phyloP scores from a whole-genome alignment of 2,329 filamentous ascomycete species.

The Neobulgaria alba region DNA sequence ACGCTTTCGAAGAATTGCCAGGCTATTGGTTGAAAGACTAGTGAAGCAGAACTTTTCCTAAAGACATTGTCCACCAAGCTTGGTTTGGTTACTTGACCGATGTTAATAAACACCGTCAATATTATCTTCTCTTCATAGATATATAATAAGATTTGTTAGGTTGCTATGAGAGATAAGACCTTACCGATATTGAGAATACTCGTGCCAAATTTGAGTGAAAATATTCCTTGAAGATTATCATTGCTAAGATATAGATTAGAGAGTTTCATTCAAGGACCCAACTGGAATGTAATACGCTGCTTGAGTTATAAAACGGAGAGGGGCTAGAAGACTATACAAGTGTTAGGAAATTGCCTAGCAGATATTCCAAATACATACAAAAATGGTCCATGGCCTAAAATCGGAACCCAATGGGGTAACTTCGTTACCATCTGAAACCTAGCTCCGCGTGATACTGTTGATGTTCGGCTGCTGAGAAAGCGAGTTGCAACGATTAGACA shows the following conservation, averaged over 20 bases:
- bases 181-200: constrained; percentile 23
- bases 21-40: constrained; percentile 16
- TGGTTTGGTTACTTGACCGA: not conserved
- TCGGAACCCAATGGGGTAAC: constrained; percentile 51
- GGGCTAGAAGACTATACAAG: too few species aligned
- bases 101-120: constrained; percentile 10
- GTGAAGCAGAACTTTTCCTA: constrained; percentile 16
- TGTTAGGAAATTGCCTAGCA: too few species aligned
- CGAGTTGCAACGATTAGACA: constrained; percentile 18
- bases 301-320: too few species aligned
- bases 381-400: constrained; percentile 40
- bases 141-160: not conserved
- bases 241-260: too few species aligned
- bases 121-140: constrained; percentile 12
- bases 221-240: constrained; percentile 22
- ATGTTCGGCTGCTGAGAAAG: constrained; percentile 16
- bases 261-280: too few species aligned
- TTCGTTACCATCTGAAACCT: constrained; percentile 25
- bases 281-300: too few species aligned
- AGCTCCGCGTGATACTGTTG: constrained; percentile 2
- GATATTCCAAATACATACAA: constrained; percentile 35
- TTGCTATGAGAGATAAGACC: too few species aligned
- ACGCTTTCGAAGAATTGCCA: constrained; percentile 17
- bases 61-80: not conserved
- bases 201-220: constrained; percentile 21